Percentiles rank a stretch among this genome's conserved stretches.
These are phyloP conservation scores for Phytophthora tubulina DNA, from an alignment of 352 stramenopile genomes.

Conservation along the genomic window DNA sequence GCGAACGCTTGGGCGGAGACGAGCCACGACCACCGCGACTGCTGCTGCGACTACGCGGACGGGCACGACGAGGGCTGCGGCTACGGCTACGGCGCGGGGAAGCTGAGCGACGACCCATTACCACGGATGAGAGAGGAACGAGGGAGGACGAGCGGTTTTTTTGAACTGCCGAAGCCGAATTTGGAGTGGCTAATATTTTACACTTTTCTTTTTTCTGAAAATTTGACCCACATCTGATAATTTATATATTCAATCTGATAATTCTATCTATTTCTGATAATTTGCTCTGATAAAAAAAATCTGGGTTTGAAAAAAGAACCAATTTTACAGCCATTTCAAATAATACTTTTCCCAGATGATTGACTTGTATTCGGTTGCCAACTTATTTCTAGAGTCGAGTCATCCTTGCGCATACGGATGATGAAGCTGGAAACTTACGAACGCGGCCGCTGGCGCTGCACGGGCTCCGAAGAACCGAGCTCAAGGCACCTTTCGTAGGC, in stretches of 20 bases:
- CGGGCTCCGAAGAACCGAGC: conserved; percentile 88
- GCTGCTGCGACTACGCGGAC: conserved; percentile 47
- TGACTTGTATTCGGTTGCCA: too few relatives aligned
- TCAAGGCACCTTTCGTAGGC: conserved; percentile 95
- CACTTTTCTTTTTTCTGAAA: too few relatives aligned
- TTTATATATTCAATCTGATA: too few relatives aligned
- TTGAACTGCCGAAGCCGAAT: conserved; percentile 3
- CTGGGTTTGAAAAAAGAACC: too few relatives aligned
- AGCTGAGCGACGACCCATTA: conserved; percentile 59
- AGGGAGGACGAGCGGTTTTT: conserved; percentile 11
- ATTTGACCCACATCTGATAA: too few relatives aligned
- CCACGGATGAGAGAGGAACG: background rate
- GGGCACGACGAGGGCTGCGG: conserved; percentile 47
- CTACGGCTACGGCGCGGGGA: conserved; percentile 55
- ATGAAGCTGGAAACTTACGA: conserved; percentile 36
- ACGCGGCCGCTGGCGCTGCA: conserved; percentile 74
- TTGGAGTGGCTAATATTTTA: too few relatives aligned
- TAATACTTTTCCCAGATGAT: too few relatives aligned
- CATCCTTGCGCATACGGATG: too few relatives aligned
- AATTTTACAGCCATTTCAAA: too few relatives aligned
- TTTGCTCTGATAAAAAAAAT: too few relatives aligned
- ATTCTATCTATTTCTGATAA: too few relatives aligned
- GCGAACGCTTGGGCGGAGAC: conserved; percentile 43
- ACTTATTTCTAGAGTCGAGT: too few relatives aligned
- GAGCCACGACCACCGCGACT: conserved; percentile 39